These are phyloP conservation scores for Gonium pectorale DNA, from an alignment of 139 green algal species.

Conservation along the genomic window DNA sequence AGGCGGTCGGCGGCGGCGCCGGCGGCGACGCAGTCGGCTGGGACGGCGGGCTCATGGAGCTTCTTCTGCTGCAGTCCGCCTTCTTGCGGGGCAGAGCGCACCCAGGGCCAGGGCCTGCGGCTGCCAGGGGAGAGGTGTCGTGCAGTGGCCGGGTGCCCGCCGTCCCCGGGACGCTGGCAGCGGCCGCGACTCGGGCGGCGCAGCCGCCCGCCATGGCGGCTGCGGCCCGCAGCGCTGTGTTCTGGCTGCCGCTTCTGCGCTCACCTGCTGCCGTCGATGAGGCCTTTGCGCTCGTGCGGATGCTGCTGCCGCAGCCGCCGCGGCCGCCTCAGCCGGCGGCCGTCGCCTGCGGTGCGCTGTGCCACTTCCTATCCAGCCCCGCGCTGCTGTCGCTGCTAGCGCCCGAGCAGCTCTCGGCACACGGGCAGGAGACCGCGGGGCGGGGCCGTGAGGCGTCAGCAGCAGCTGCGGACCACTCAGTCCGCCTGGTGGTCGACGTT, in stretches of 20 bases:
- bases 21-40: neutral
- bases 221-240: neutral
- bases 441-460: too few species aligned
- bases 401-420: neutral
- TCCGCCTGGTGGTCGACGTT: too few species aligned
- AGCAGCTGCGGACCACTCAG: too few species aligned
- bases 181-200: neutral
- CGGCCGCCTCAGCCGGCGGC: neutral
- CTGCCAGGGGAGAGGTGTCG: too few species aligned
- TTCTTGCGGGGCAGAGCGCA: too few species aligned
- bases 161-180: too few species aligned
- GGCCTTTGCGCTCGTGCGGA: neutral
- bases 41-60: neutral
- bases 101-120: too few species aligned
- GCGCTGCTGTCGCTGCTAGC: neutral
- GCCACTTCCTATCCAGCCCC: neutral
- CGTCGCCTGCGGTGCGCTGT: neutral
- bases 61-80: neutral
- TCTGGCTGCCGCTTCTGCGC: conserved; percentile 3
- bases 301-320: neutral
- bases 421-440: too few species aligned
- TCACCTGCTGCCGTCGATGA: neutral
- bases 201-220: neutral
- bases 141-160: too few species aligned
- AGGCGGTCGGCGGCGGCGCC: neutral